Evolutionary conservation across 768 basidiomycete species (phyloP), one percentile per base, ranked within the genome.

Genomic region (Tricholoma sp.): DNA sequence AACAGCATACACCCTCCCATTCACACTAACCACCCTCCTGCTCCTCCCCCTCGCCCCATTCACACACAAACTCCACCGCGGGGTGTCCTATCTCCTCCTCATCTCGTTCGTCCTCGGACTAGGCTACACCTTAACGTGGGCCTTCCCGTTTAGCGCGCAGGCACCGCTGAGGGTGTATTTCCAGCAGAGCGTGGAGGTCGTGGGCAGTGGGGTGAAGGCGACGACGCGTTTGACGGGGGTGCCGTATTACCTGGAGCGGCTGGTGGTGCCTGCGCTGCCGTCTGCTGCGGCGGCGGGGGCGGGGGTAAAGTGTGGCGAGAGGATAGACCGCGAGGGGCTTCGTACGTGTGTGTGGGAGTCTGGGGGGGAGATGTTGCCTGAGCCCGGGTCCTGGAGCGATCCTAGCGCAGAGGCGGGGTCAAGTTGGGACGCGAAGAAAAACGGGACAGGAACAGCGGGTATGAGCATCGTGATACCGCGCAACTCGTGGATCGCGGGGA

Each of bases 101-200:
- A 4, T 72, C 34, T 59, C 72, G 32, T 59, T 81, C 20, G 34
- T 74, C 8, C 41, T 81, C 6, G 78, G 85, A 59, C 49, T 79
- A 10, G 37, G 76, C 8, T 72, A 76, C 12, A 79, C 78, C 18
- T 61, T 55, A 18, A 55, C 76, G 66, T 55, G 76, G 6, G 72
- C 67, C 6, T 83, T 84, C 70, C 89, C 89, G 0, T 91, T 92
- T 73, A 79, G 80, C 13, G 69, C 74, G 39, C 67, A 78, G 18
- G 67, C 79, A 4, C 89, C 88, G 0, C 70, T 91, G 63, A 90
- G 89, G 59, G 69, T 90, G 1, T 89, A 76, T 68, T 92, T 91
- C 76, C 76, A 77, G 50, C 90, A 91, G 65, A 73, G 65, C 1
- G 72, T 89, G 6, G 12, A 41, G 6, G 28, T 53, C 4, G 24